Evolutionary conservation across 1,284 basidiomycete genomes (phyloP).

Genomic region (Irpex sp.): DNA sequence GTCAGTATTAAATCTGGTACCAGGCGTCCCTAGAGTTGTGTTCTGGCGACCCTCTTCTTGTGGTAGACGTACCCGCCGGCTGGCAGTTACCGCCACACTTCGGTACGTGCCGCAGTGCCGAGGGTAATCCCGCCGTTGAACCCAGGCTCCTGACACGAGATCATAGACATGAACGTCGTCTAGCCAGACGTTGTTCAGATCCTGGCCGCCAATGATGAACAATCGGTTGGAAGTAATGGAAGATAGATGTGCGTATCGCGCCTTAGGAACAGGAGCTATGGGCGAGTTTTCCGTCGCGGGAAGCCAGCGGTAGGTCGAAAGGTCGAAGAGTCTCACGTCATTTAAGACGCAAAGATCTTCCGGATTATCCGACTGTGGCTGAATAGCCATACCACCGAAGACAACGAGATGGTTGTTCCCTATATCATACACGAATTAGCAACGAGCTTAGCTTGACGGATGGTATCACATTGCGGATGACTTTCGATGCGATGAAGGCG

Average conservation of each 20-base stretch:
- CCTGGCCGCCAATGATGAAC: constrained; percentile 94
- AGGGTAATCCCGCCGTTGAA: constrained; percentile 76
- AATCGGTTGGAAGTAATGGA: constrained; percentile 79
- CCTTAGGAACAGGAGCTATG: constrained; percentile 41
- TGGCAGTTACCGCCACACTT: constrained; percentile 79
- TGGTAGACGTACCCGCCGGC: constrained; percentile 63
- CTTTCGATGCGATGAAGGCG: neutral
- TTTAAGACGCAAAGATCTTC: constrained; percentile 80
- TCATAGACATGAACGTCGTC: constrained; percentile 90
- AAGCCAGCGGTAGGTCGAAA: constrained; percentile 69
- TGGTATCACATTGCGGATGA: neutral
- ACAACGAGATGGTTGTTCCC: constrained; percentile 87
- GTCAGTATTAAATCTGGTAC: constrained; percentile 54
- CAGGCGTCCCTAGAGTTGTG: constrained; percentile 47
- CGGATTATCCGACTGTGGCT: constrained; percentile 58
- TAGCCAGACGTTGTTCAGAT: constrained; percentile 87
- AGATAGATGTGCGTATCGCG: constrained; percentile 89
- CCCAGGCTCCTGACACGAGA: constrained; percentile 69
- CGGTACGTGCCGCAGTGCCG: constrained; percentile 92
- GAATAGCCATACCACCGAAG: constrained; percentile 91
- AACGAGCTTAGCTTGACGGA: neutral
- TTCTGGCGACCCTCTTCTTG: constrained; percentile 51
- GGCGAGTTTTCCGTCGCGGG: constrained; percentile 36
- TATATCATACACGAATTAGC: constrained; percentile 29
- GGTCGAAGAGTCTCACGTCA: constrained; percentile 84